Base-by-base conservation (phyloP, 2,329 filamentous ascomycete genomes). In the Alternaria atra region DNA sequence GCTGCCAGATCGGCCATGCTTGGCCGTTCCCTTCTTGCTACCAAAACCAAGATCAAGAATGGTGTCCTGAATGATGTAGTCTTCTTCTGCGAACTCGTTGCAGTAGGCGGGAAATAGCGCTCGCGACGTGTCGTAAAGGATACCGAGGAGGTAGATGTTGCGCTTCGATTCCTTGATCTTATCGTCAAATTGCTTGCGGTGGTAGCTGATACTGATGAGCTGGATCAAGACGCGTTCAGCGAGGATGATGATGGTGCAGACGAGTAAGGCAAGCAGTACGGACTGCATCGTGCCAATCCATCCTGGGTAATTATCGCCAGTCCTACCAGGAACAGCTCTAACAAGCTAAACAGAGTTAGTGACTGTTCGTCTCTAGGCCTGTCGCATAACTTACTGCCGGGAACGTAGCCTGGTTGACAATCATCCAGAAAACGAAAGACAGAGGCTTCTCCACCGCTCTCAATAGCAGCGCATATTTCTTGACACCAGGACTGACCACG, bases 41-140 rank as follows among this genome's bases (percentile, higher is more conserved):
- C 84, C 82, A 17, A 92, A 82, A 66, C 88, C 85, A 46, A 92
- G 82, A 72, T 93, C 78, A 43, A 84, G 68, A 17, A 72, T 69
- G 23, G 80, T 87, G 73, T 97, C 93, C 73, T 91, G 92, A 76
- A 99, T 97, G 72, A 93, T 84, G 75, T 94, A 91, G 79, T 99
- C 95, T 76, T 98, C 95, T 25, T 97, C 92, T 17, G 86, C 84
- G 71, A 99, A 98, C 72, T 98, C 94, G 25, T 84, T 85, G 80
- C 93, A 97, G 81, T 97, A 97, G 80, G 93, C 91, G 27, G 95
- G 95, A 74, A 98, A 99, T 52, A 98, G 84, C 5, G 89, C 86
- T 54, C 93, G 87, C 3, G 94, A 97, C 20, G 94, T 93, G 66
- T 98, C 94, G 77, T 96, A 97, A 56, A 99, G 88, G 30, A 95